Percentiles rank a stretch among this genome's conserved stretches.
Evolutionary conservation across 2,329 filamentous ascomycete genomes (phyloP).

Genomic region (Cryphonectria radicalis): DNA sequence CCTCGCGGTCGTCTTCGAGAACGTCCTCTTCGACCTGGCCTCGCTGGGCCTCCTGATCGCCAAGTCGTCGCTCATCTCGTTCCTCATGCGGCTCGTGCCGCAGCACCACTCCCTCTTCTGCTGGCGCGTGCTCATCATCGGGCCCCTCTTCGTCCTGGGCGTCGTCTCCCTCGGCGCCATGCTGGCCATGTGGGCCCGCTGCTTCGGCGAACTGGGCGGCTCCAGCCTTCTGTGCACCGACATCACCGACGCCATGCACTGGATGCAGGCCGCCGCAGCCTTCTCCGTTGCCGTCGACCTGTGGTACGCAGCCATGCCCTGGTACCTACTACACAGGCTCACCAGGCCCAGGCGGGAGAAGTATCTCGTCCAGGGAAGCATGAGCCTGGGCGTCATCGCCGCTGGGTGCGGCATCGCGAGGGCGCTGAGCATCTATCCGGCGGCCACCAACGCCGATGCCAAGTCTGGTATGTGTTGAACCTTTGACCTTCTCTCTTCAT

Average conservation of each 20-base stretch:
- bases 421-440: slow-evolving; percentile 25
- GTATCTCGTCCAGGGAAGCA: slow-evolving; percentile 26
- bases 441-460: slow-evolving; percentile 21
- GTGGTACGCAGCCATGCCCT: slow-evolving; percentile 28
- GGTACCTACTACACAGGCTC: slow-evolving; percentile 27
- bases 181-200: slow-evolving; percentile 29
- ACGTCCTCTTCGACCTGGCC: slow-evolving; percentile 28
- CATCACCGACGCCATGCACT: slow-evolving; percentile 22
- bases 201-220: slow-evolving; percentile 23
- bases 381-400: slow-evolving; percentile 27
- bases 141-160: slow-evolving; percentile 29
- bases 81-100: slow-evolving; percentile 28
- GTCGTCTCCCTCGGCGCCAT: slow-evolving; percentile 30
- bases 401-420: slow-evolving; percentile 26
- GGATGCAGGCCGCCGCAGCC: slow-evolving; percentile 28
- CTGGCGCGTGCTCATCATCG: slow-evolving; percentile 24
- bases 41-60: slow-evolving; percentile 26
- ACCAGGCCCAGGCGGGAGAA: slow-evolving; percentile 26
- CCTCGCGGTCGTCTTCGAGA: slow-evolving; percentile 25
- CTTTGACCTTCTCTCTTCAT: not conserved
- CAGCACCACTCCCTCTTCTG: slow-evolving; percentile 24
- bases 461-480: slow-evolving; percentile 20
- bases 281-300: slow-evolving; percentile 25
- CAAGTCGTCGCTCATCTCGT: slow-evolving; percentile 26
- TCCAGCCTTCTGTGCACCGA: slow-evolving; percentile 18